phyloP scores from a whole-genome alignment of 306 rosid genomes.

The Malus sieversii region DNA sequence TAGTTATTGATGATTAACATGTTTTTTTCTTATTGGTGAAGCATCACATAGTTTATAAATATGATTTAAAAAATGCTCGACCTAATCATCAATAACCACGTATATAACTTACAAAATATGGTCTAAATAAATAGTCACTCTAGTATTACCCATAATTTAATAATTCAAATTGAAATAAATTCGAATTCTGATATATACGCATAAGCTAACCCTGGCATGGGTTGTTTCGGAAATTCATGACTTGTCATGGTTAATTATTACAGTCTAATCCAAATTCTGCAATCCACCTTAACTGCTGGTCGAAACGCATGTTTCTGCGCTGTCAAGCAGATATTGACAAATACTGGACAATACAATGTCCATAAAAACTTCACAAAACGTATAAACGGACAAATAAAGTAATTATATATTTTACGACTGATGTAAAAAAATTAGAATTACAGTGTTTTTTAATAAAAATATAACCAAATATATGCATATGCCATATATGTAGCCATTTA shows the following conservation, averaged over 20 bases:
- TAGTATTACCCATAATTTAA: neutral
- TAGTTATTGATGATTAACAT: too few relatives aligned
- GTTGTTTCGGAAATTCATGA: neutral
- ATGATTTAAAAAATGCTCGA: too few relatives aligned
- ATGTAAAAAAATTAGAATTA: neutral
- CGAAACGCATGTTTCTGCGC: neutral
- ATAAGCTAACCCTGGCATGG: neutral
- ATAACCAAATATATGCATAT: constrained; percentile 11
- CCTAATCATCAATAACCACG: too few relatives aligned
- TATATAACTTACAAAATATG: too few relatives aligned
- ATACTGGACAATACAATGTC: neutral
- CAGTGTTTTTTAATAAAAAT: neutral
- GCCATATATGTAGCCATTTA: neutral
- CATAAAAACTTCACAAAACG: neutral
- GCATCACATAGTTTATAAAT: too few relatives aligned
- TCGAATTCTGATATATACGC: neutral
- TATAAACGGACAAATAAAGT: neutral
- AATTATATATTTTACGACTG: neutral
- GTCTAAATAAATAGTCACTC: neutral
- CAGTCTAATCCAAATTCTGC: neutral
- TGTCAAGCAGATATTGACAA: constrained; percentile 5
- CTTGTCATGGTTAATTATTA: neutral
- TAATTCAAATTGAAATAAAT: neutral
- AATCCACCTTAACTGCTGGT: neutral
- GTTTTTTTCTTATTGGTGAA: too few relatives aligned